Conservation (phyloP, 2,329 filamentous ascomycete genomes). For the Aphanocladium album region DNA sequence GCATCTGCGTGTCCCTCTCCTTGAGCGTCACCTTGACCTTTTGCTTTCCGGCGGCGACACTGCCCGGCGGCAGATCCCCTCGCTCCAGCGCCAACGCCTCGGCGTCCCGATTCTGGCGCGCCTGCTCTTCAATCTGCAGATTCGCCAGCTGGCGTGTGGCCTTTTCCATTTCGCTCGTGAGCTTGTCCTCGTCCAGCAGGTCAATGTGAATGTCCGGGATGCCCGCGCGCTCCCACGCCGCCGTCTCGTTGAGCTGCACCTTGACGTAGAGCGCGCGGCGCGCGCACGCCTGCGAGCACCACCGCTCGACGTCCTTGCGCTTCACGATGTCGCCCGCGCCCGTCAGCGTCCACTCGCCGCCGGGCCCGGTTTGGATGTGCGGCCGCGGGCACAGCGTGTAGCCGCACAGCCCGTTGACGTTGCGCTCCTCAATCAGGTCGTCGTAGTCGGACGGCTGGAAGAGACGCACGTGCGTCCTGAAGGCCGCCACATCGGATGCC, state of each 20-base stretch:
- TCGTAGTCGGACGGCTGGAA: conserved; percentile 91
- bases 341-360: conserved; percentile 65
- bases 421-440: conserved; percentile 81
- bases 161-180: conserved; percentile 32
- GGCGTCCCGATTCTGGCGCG: conserved; percentile 34
- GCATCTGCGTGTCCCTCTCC: conserved; percentile 43
- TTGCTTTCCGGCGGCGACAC: conserved; percentile 17
- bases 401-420: conserved; percentile 75
- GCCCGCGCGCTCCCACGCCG: conserved; percentile 74
- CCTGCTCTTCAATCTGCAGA: conserved; percentile 41
- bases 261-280: conserved; percentile 77
- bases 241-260: conserved; percentile 79
- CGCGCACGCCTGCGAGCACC: conserved; percentile 79
- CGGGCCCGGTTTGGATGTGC: conserved; percentile 50
- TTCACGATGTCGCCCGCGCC: conserved; percentile 58
- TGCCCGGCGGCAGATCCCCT: conserved; percentile 24
- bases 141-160: conserved; percentile 34
- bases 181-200: conserved; percentile 61
- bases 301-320: conserved; percentile 70
- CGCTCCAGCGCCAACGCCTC: conserved; percentile 48
- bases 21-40: conserved; percentile 45
- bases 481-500: conserved; percentile 55
- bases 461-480: conserved; percentile 60
- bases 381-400: conserved; percentile 71
- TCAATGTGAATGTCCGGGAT: conserved; percentile 53